phyloP scores from a whole-genome alignment of 306 rosid genomes.

The Cicer yamashitae region DNA sequence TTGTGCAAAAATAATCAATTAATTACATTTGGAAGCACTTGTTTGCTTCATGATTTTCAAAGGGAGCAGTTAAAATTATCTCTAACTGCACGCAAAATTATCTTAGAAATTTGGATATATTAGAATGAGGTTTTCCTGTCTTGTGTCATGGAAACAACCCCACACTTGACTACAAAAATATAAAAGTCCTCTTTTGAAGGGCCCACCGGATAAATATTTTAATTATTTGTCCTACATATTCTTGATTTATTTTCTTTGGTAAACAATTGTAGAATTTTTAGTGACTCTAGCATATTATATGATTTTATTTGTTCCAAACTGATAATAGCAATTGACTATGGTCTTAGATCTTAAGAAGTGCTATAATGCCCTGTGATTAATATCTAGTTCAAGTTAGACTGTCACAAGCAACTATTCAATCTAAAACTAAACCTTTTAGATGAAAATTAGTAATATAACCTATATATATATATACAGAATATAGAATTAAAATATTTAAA shows the following conservation, averaged over 20 bases:
- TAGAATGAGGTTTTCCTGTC: slow-evolving; percentile 50
- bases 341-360: slow-evolving; percentile 27
- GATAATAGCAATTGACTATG: slow-evolving; percentile 50
- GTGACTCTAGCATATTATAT: background rate
- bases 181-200: slow-evolving; percentile 42
- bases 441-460: background rate
- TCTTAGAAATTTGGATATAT: slow-evolving; percentile 45
- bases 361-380: slow-evolving; percentile 28
- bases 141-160: slow-evolving; percentile 76
- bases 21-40: slow-evolving; percentile 57
- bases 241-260: background rate
- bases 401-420: slow-evolving; percentile 11
- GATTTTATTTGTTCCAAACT: slow-evolving; percentile 39
- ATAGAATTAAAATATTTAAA: no score
- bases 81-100: slow-evolving; percentile 56
- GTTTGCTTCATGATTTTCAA: slow-evolving; percentile 89
- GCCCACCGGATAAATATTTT: slow-evolving; percentile 48
- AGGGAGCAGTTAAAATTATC: slow-evolving; percentile 88
- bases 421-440: slow-evolving; percentile 28
- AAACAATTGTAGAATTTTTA: slow-evolving; percentile 37
- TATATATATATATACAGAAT: no score
- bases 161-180: slow-evolving; percentile 52
- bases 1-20: slow-evolving; percentile 68
- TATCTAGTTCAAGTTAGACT: slow-evolving; percentile 27
- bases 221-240: slow-evolving; percentile 40